phyloP scores from a whole-genome alignment of 768 basidiomycete species.

The Boletales sp. region DNA sequence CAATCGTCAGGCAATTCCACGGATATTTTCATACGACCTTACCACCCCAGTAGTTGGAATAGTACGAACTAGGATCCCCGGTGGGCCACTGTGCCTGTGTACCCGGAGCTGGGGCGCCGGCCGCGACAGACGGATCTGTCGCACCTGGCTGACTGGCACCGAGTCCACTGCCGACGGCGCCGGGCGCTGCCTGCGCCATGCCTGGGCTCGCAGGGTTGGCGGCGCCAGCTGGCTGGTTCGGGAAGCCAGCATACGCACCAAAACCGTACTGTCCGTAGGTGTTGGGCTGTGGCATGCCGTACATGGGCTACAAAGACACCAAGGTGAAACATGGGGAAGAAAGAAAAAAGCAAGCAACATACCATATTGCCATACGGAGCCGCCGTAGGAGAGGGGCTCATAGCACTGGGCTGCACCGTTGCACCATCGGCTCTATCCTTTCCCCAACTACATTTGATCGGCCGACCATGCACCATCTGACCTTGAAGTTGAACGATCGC shows the following conservation, averaged over 20 bases:
- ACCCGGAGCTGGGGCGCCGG: constrained; percentile 47
- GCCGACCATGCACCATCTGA: constrained; percentile 94
- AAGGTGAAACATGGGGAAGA: background rate
- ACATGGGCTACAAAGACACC: constrained; percentile 62
- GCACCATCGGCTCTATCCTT: constrained; percentile 86
- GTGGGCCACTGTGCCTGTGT: constrained; percentile 76
- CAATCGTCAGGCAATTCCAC: constrained; percentile 12
- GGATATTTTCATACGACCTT: constrained; percentile 19
- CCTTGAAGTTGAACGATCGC: constrained; percentile 97
- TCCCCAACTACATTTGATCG: constrained; percentile 99
- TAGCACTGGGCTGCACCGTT: constrained; percentile 43
- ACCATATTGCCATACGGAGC: constrained; percentile 82
- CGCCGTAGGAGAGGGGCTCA: constrained; percentile 60
- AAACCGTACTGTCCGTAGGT: constrained; percentile 76
- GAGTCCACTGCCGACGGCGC: constrained; percentile 52
- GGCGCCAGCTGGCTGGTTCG: constrained; percentile 52
- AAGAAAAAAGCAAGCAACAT: constrained; percentile 1
- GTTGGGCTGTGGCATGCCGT: constrained; percentile 82
- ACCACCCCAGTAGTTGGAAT: constrained; percentile 86
- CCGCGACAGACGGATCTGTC: constrained; percentile 49
- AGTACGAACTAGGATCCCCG: constrained; percentile 71
- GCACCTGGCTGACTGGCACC: constrained; percentile 56
- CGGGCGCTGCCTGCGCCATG: constrained; percentile 56
- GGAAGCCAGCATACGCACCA: constrained; percentile 69
- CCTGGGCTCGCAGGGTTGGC: constrained; percentile 41